phyloP scores from a whole-genome alignment of 148 eudicot genomes.

The Persicaria tinctoria region DNA sequence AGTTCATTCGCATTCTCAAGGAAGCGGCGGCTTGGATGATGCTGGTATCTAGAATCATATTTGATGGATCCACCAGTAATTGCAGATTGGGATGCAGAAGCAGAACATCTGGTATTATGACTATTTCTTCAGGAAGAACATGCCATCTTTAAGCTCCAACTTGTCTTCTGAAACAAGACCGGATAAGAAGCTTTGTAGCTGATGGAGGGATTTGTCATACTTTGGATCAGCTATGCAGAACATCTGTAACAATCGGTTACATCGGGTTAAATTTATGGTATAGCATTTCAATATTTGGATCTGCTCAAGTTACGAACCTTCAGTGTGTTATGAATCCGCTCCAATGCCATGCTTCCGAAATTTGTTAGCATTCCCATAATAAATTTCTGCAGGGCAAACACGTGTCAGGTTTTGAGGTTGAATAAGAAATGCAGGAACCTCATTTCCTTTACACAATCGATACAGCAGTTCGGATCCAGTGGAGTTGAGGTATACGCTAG shows the following conservation, averaged over 20 bases:
- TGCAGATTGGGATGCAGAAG: neutral
- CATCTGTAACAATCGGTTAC: conserved; percentile 48
- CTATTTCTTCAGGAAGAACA: conserved; percentile 73
- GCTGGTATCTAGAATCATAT: neutral
- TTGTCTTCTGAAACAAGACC: conserved; percentile 89
- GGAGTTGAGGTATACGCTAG: too few relatives aligned
- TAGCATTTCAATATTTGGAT: neutral
- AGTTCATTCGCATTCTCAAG: neutral
- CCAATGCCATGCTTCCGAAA: conserved; percentile 92
- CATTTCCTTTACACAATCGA: neutral
- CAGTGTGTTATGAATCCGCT: conserved; percentile 85
- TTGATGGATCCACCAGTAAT: neutral
- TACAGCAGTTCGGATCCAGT: too few relatives aligned
- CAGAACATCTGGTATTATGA: neutral
- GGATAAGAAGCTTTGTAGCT: conserved; percentile 81
- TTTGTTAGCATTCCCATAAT: conserved; percentile 95
- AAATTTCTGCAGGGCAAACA: conserved; percentile 49
- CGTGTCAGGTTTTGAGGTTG: conserved; percentile 8
- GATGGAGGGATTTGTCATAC: conserved; percentile 95
- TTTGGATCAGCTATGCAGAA: conserved; percentile 77
- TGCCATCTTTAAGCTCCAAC: conserved; percentile 81
- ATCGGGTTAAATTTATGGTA: conserved; percentile 10
- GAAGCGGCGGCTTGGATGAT: neutral
- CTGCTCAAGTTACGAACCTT: conserved; percentile 45
- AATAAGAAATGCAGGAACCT: neutral